Conservation (phyloP, 2,329 filamentous ascomycete genomes). For the Diaporthe batatas region DNA sequence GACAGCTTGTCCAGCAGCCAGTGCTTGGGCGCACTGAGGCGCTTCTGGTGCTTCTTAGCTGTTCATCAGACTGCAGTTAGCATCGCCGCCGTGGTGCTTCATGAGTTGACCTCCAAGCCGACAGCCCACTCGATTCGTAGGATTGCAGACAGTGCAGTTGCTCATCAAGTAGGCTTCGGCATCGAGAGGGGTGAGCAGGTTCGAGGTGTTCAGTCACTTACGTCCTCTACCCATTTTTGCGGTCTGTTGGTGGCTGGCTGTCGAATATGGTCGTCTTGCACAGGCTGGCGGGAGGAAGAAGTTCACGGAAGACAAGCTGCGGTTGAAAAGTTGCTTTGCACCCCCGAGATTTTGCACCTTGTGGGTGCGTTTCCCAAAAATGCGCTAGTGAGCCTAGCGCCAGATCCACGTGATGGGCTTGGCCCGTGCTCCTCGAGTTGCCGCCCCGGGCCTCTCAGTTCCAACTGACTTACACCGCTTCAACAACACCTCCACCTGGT, state of each 20-base stretch:
- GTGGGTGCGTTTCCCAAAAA: slow-evolving; percentile 32
- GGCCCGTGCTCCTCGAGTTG: background rate
- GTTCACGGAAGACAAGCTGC: slow-evolving; percentile 8
- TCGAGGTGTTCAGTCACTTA: slow-evolving; percentile 34
- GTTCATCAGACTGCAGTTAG: slow-evolving; percentile 34
- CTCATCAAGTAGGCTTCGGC: background rate
- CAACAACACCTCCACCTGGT: no score
- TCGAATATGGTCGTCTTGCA: slow-evolving; percentile 38
- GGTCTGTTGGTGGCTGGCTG: slow-evolving; percentile 38
- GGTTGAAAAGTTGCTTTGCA: slow-evolving; percentile 35
- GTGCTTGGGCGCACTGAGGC: slow-evolving; percentile 98
- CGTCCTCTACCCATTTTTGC: slow-evolving; percentile 44
- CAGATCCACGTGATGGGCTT: background rate
- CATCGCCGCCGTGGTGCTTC: slow-evolving; percentile 5
- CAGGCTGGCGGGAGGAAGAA: slow-evolving; percentile 36
- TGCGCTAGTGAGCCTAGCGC: slow-evolving; percentile 28
- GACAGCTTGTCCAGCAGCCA: slow-evolving; percentile 99
- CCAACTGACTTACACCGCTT: no score
- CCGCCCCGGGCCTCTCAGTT: no score
- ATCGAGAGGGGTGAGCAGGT: background rate
- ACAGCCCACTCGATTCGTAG: background rate
- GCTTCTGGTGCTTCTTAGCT: slow-evolving; percentile 98
- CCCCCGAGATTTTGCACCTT: slow-evolving; percentile 35
- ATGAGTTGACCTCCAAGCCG: slow-evolving; percentile 7
- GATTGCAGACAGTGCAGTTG: background rate